Percentiles rank a stretch among this genome's conserved stretches.
phyloP scores from a whole-genome alignment of 2,329 filamentous ascomycete species.

The Mycosphaerelloides madeirae region DNA sequence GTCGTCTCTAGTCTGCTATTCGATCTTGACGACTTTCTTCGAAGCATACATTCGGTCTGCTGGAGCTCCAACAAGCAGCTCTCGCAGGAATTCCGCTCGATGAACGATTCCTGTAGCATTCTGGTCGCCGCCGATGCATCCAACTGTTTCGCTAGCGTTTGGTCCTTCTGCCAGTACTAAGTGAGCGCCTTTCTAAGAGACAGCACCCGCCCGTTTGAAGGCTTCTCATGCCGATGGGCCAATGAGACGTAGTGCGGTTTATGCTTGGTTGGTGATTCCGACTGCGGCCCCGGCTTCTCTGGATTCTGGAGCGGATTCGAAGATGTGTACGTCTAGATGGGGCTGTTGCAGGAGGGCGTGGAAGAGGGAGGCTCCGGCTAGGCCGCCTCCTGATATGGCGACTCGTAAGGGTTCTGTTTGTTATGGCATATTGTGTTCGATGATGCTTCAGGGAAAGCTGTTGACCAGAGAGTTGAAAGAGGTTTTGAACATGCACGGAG shows the following conservation, averaged over 20 bases:
- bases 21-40: constrained; percentile 9
- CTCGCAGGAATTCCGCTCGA: constrained; percentile 9
- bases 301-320: constrained; percentile 11
- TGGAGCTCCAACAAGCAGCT: constrained; percentile 6
- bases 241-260: constrained; percentile 9
- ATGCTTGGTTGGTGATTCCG: constrained; percentile 10
- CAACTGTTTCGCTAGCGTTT: constrained; percentile 8
- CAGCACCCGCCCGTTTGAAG: constrained; percentile 5
- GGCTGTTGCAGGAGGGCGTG: constrained; percentile 9
- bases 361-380: constrained; percentile 11
- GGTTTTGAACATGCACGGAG: too few species aligned
- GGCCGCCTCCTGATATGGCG: constrained; percentile 13
- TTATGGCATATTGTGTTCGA: too few species aligned
- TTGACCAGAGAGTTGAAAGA: too few species aligned
- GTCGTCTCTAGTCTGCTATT: neutral
- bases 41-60: constrained; percentile 9
- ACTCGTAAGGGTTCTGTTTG: constrained; percentile 2
- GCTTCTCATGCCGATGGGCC: constrained; percentile 8
- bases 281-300: constrained; percentile 13
- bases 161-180: constrained; percentile 8
- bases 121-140: constrained; percentile 7
- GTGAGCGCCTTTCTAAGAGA: constrained; percentile 3
- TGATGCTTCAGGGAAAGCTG: too few species aligned
- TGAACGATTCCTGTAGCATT: constrained; percentile 10
- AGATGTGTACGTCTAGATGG: constrained; percentile 12